phyloP scores from a whole-genome alignment of 2,329 filamentous ascomycete genomes.

The Diaporthe sp. region DNA sequence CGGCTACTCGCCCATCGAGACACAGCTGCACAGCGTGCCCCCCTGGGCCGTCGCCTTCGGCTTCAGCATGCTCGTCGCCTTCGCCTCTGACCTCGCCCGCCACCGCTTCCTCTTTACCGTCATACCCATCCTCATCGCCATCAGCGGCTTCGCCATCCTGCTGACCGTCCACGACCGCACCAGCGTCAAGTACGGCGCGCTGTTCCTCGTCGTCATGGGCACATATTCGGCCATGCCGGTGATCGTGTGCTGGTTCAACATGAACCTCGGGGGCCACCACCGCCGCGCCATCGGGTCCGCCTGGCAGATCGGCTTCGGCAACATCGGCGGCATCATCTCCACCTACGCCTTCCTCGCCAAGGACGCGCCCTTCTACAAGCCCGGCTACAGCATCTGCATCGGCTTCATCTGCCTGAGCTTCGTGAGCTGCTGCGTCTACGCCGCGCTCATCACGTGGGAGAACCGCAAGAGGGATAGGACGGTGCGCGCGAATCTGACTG shows the following conservation, averaged over 20 bases:
- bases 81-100: constrained; percentile 76
- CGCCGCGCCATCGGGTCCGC: constrained; percentile 79
- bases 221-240: constrained; percentile 92
- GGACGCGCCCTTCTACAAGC: constrained; percentile 78
- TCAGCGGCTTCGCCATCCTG: constrained; percentile 83
- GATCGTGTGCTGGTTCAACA: constrained; percentile 86
- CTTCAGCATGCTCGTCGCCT: constrained; percentile 83
- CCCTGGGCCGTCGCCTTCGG: constrained; percentile 79
- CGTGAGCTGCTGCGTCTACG: constrained; percentile 73
- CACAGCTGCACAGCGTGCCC: constrained; percentile 70
- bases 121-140: constrained; percentile 75
- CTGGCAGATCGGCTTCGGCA: constrained; percentile 85
- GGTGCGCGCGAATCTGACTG: constrained; percentile 48
- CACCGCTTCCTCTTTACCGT: constrained; percentile 85
- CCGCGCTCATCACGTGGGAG: constrained; percentile 67
- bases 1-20: constrained; percentile 71
- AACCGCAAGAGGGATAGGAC: constrained; percentile 71
- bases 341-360: constrained; percentile 77
- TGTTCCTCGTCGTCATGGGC: constrained; percentile 87
- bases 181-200: constrained; percentile 79
- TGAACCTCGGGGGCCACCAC: constrained; percentile 83
- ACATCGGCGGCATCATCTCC: constrained; percentile 83
- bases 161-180: constrained; percentile 78
- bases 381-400: constrained; percentile 84
- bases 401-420: constrained; percentile 79